Percentiles rank a stretch among this genome's conserved stretches.
phyloP scores from a whole-genome alignment of 139 green algal genomes.

The Mesostigma viride region DNA sequence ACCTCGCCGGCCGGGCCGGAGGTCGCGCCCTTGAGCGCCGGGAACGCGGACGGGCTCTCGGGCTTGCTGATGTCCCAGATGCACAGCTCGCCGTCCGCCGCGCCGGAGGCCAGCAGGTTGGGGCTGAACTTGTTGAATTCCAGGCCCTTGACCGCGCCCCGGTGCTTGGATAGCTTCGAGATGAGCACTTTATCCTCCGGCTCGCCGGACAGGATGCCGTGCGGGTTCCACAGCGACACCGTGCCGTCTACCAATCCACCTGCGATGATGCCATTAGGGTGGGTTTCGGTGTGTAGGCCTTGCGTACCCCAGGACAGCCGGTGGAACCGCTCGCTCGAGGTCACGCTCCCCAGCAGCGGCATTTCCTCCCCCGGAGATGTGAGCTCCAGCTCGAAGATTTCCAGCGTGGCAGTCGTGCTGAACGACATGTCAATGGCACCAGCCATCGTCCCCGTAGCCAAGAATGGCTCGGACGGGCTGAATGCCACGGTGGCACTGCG shows the following conservation, averaged over 20 bases:
- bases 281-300: slow-evolving; percentile 14
- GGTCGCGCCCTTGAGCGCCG: slow-evolving; percentile 37
- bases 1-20: slow-evolving; percentile 51
- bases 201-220: slow-evolving; percentile 46
- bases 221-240: slow-evolving; percentile 83
- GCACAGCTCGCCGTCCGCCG: slow-evolving; percentile 76
- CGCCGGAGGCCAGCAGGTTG: slow-evolving; percentile 85
- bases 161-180: slow-evolving; percentile 51
- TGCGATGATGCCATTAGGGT: slow-evolving; percentile 58
- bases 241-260: slow-evolving; percentile 82
- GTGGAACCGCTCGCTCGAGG: slow-evolving; percentile 74
- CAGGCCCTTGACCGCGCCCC: slow-evolving; percentile 63
- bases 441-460: slow-evolving; percentile 75
- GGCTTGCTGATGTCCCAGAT: slow-evolving; percentile 92
- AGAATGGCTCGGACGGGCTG: slow-evolving; percentile 44
- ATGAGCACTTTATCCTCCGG: not conserved
- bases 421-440: slow-evolving; percentile 85
- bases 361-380: slow-evolving; percentile 26
- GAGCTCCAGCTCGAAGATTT: slow-evolving; percentile 29
- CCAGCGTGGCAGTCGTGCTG: slow-evolving; percentile 40
- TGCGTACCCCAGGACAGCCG: slow-evolving; percentile 65
- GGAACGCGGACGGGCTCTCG: slow-evolving; percentile 50
- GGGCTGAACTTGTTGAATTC: slow-evolving; percentile 85
- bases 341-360: slow-evolving; percentile 40
- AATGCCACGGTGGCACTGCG: slow-evolving; percentile 65